A percentile compares a stretch with the other conserved stretches of the same genome.
Conservation (phyloP, 2,329 filamentous ascomycete genomes). For the Cytospora schulzeri region DNA sequence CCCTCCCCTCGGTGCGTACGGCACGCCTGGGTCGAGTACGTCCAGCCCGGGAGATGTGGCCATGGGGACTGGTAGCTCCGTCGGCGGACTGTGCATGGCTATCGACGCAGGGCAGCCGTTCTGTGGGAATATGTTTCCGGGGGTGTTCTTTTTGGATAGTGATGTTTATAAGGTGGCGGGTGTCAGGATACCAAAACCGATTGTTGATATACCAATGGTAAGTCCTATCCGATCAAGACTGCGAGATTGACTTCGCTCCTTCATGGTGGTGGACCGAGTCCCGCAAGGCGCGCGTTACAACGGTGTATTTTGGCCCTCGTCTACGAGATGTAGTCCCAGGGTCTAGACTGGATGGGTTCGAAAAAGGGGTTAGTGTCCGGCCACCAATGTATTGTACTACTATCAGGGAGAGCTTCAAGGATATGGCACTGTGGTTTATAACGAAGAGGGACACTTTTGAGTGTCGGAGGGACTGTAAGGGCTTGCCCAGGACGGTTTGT, state of each 20-base stretch:
- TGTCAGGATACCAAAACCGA: constrained; percentile 42
- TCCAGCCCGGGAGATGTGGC: constrained; percentile 7
- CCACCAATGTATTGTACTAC: background rate
- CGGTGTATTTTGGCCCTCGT: background rate
- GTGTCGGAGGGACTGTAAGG: background rate
- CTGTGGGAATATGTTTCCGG: constrained; percentile 40
- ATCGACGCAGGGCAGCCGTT: background rate
- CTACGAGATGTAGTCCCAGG: background rate
- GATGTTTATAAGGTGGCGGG: constrained; percentile 42
- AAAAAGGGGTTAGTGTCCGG: background rate
- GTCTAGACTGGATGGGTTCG: background rate
- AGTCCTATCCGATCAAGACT: constrained; percentile 28
- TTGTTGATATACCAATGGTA: constrained; percentile 42
- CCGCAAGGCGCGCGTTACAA: background rate
- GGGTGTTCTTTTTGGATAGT: constrained; percentile 47
- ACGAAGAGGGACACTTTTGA: background rate
- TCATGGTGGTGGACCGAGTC: background rate
- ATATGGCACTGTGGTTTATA: too few relatives aligned
- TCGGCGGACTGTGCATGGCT: constrained; percentile 30
- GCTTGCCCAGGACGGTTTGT: background rate
- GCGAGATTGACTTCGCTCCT: background rate
- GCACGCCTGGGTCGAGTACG: constrained; percentile 9
- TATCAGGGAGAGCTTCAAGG: background rate
- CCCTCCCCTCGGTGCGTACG: background rate
- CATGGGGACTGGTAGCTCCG: background rate